Evolutionary conservation across 2,329 filamentous ascomycete species (phyloP), one percentile per base, ranked within the genome.

Genomic region (Aurifilum marmelostoma): DNA sequence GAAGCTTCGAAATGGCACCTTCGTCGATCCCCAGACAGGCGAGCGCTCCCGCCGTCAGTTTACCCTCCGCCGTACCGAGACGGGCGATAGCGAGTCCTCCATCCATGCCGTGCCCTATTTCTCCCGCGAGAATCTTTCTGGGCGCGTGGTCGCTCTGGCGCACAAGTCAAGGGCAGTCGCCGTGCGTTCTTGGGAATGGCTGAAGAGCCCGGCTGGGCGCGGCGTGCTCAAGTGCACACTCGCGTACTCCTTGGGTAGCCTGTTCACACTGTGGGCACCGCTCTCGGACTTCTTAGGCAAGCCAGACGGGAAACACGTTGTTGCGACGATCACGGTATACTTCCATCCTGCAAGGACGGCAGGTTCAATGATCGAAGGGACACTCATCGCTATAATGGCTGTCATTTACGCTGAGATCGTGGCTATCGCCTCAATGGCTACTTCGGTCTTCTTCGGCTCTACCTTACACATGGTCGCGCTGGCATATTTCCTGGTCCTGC

Each of bases 301-400:
- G 72, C 91, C 94, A 76, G 94, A 97, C 80, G 93, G 93, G 64
- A 97, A 97, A 77, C 95, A 97, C 79, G 90, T 97, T 76, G 93
- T 97, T 65, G 94, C 94, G 41, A 97, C 95, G 2, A 89, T 97
- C 69, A 97, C 93, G 0, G 94, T 97, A 14, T 98, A 97, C 76
- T 98, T 97, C 75, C 94, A 97, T 78, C 94, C 95, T 5, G 92
- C 93, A 7, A 86, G 95, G 69, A 93, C 93, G 24, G 88, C 90
- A 34, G 95, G 95, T 0, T 96, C 92, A 73, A 97, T 97, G 93
- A 87, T 93, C 69, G 92, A 97, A 79, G 94, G 94, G 3, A 87
- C 91, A 14, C 80, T 94, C 43, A 89, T 96, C 69, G 92, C 93
- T 7, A 80, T 92, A 50, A 83, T 91, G 43, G 94, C 94, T 1